Evolutionary conservation across 257 asterid genomes (phyloP), one percentile per base, ranked within the genome.

Genomic region (Knoxia roxburghii): DNA sequence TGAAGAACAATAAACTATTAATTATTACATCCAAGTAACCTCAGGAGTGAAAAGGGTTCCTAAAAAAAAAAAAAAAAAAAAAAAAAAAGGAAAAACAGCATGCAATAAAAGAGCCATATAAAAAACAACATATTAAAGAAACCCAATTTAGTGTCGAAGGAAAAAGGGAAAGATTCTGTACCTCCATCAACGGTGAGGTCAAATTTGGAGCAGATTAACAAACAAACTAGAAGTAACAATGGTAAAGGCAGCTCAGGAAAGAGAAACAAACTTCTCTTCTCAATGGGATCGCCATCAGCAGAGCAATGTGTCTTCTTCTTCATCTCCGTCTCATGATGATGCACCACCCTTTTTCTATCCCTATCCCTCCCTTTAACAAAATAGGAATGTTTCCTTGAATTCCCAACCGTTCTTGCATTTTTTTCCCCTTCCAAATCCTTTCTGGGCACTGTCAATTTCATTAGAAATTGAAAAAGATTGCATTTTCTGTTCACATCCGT

Each of bases 171-270:
- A 50, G 35, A 45, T 67, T 26, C 37, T n/a, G 61, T 76, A 92
- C 97, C 92, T 85, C 79, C 85, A 58, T 82, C 85, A 35, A 89
- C 74, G 71, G 89, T 73, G 77, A 86, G 79, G 68, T 85, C 83
- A 73, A 85, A 78, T 68, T 70, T 72, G 57, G 93, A 75, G 70
- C 83, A 85, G 70, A 85, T 80, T 9, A 87, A 30, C 69, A 72
- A 68, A 27, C 90, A 87, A 67, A 88, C 64, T 8, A 90, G 79
- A 73, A 84, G 81, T 74, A 87, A 78, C 23, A 87, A 74, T 5
- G 87, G 84, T 52, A 79, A 51, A 27, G 89, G 83, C 8, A 83
- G 83, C 74, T 79, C 73, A 68, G 72, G 68, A 18, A 73, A 78
- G 79, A 75, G 78, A 13, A 45, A 68, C 10, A 5, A 32, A 7